Percentiles rank a stretch among this genome's conserved stretches.
These are phyloP conservation scores for Funneliformis mosseae DNA, from an alignment of 192 early-diverging fungal genomes.

Conservation along the genomic window DNA sequence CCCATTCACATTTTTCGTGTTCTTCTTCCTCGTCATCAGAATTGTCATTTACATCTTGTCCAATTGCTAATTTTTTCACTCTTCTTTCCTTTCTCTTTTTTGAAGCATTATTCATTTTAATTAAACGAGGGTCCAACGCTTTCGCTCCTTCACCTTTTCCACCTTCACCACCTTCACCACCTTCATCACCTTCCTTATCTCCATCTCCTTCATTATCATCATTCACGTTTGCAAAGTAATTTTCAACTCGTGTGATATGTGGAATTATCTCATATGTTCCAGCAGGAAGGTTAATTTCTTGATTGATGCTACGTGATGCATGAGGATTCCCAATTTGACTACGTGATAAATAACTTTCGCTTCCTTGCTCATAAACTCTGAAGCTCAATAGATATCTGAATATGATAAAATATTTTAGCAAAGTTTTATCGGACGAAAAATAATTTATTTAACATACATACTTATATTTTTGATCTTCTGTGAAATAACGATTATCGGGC, in stretches of 20 bases:
- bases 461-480: constrained; percentile 35
- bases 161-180: no score
- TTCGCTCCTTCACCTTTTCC: no score
- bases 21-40: background rate
- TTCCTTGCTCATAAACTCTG: background rate
- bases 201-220: no score
- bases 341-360: background rate
- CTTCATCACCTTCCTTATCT: background rate
- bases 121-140: no score
- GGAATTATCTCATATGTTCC: constrained; percentile 42
- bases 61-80: constrained; percentile 18
- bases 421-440: constrained; percentile 32
- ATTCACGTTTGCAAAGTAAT: no score
- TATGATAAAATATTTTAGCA: constrained; percentile 36
- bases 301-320: constrained; percentile 40
- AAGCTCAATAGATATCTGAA: constrained; percentile 35
- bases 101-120: background rate
- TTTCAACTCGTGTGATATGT: constrained; percentile 33
- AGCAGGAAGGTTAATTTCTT: constrained; percentile 37
- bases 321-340: background rate
- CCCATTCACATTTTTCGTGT: no score
- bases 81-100: background rate
- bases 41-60: background rate
- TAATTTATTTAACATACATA: constrained; percentile 39
- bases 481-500: constrained; percentile 42